Evolutionary conservation across 345 rosid species (phyloP), one percentile per base, ranked within the genome.

Genomic region (Psidium friedrichsthalianum): DNA sequence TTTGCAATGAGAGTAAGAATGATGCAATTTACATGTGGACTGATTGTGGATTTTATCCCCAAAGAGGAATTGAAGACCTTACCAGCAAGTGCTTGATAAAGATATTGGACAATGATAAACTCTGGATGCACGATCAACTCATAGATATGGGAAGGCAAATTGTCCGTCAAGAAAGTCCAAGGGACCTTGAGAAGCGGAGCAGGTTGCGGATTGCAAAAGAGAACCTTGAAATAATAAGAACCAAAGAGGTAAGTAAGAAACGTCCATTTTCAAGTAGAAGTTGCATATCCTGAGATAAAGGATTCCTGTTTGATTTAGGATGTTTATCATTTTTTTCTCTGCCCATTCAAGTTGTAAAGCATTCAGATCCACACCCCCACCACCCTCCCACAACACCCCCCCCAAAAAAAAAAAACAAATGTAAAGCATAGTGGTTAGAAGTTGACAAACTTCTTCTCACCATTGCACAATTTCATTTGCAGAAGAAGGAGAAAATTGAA

Each of bases 11-110:
- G 20, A 20, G 27, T 1, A 85, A 25, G 49, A 40, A 3, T 0
- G 8, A 53, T 29, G 69, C 32, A 36, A 3, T 56, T 42, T 85
- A 55, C 14, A 56, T 85, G 86, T 85, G 86, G 86, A 3, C 1
- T 0, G 1, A n/a, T 40, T 56, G 44, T 24, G 0, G 10, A 1
- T 44, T 40, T 56, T 85, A 4, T 20, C 83, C 76, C 0, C 0
- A 2, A 5, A 16, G 11, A 22, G 54, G 51, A 24, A 42, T 85
- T 55, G 49, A 55, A 40, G 83, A 56, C 20, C 83, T 85, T 29
- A 74, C 69, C 2, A 42, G 2, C 0, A n/a, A 18, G 83, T 85
- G 83, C 12, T 51, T 85, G 0, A 42, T 85, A 24, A 85, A 85
- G 44, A 8, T 85, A 8, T 24, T 29, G 1, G 32, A 85, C 1